Conservation (phyloP, 2,329 filamentous ascomycete species). For the Fusarium sp. region DNA sequence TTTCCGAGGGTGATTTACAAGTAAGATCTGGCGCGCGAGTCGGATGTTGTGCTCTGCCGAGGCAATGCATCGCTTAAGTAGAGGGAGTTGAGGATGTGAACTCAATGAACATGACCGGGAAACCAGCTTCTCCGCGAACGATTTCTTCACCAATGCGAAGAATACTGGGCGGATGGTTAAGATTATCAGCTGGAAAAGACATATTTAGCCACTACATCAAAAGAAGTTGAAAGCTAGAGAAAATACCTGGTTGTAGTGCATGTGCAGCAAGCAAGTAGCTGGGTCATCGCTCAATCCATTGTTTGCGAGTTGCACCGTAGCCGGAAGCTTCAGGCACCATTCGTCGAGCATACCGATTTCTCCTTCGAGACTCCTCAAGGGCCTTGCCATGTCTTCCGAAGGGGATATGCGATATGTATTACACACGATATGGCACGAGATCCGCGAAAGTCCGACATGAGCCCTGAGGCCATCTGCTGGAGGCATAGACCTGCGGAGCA, state of each 20-base stretch:
- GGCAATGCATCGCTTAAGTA: conserved; percentile 54
- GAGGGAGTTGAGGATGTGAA: conserved; percentile 39
- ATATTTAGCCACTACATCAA: neutral
- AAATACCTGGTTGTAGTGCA: conserved; percentile 58
- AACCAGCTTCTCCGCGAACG: conserved; percentile 55
- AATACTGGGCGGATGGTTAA: conserved; percentile 61
- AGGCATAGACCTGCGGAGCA: conserved; percentile 53
- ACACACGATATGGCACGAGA: conserved; percentile 61
- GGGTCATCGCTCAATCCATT: conserved; percentile 54
- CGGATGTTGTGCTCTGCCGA: conserved; percentile 60
- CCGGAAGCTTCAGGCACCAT: conserved; percentile 55
- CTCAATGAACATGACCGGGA: conserved; percentile 42
- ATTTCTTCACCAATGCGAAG: conserved; percentile 59
- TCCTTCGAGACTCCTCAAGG: conserved; percentile 51
- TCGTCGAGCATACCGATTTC: conserved; percentile 55
- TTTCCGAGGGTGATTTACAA: conserved; percentile 52
- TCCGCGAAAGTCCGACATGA: conserved; percentile 59
- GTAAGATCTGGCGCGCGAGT: conserved; percentile 55
- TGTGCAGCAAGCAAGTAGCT: conserved; percentile 58
- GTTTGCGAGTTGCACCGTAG: conserved; percentile 51
- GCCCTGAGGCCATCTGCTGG: conserved; percentile 57
- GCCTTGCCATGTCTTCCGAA: conserved; percentile 38
- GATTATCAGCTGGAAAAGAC: conserved; percentile 53
- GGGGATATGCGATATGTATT: conserved; percentile 58
- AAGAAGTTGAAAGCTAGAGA: neutral